phyloP scores from a whole-genome alignment of 2,329 filamentous ascomycete species.

The Penicillium sp. region DNA sequence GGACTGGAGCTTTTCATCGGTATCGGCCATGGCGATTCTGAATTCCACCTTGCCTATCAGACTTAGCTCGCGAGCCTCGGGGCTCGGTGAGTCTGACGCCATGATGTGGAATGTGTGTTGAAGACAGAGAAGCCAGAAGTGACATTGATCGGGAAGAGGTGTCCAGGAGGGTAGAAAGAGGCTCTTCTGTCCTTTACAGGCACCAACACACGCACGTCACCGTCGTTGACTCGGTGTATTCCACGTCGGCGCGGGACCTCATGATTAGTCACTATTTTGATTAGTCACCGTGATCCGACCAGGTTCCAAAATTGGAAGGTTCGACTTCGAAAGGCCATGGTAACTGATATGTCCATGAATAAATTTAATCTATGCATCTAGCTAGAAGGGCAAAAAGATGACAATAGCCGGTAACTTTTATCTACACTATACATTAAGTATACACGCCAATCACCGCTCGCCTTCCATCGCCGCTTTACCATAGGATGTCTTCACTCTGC shows the following conservation, averaged over 20 bases:
- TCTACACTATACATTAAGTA: too few species aligned
- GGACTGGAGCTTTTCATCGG: slow-evolving; percentile 76
- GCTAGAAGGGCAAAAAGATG: too few species aligned
- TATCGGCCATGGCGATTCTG: slow-evolving; percentile 75
- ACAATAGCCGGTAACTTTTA: too few species aligned
- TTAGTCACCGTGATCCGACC: too few species aligned
- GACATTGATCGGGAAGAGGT: not conserved
- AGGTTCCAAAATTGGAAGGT: too few species aligned
- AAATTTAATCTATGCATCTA: too few species aligned
- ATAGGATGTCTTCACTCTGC: too few species aligned
- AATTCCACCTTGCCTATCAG: slow-evolving; percentile 84
- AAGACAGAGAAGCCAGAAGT: not conserved
- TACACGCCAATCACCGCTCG: too few species aligned
- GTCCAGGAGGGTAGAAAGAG: not conserved
- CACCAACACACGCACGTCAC: not conserved
- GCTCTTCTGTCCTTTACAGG: not conserved
- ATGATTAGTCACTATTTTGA: not conserved
- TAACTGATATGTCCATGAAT: too few species aligned
- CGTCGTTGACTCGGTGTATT: not conserved
- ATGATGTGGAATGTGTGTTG: slow-evolving; percentile 20
- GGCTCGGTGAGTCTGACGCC: slow-evolving; percentile 37
- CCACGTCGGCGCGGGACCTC: not conserved
- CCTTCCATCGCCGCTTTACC: too few species aligned
- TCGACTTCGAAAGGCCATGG: too few species aligned
- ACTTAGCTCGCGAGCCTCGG: slow-evolving; percentile 66